These are phyloP conservation scores for Cyberlindnera veronae DNA, from an alignment of 805 yeast genomes.

Conservation along the genomic window DNA sequence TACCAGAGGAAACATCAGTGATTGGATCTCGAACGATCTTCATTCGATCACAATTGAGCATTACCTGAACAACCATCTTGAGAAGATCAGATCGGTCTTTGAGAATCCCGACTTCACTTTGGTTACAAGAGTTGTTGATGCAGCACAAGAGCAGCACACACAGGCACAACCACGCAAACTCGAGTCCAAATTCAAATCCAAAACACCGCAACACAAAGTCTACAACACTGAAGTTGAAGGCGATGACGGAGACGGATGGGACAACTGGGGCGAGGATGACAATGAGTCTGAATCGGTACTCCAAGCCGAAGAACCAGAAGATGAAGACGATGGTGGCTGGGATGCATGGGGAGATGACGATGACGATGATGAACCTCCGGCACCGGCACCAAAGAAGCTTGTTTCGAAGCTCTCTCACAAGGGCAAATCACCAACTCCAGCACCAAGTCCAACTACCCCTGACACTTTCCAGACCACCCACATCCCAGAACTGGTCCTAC, in stretches of 20 bases:
- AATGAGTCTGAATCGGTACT: neutral
- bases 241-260: neutral
- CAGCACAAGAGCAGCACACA: neutral
- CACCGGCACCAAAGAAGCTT: conserved; percentile 12
- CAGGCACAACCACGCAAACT: neutral
- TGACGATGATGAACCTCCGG: conserved; percentile 2
- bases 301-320: neutral
- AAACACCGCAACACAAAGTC: neutral
- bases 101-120: conserved; percentile 7
- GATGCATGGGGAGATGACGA: conserved; percentile 29
- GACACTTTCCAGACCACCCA: conserved; percentile 6
- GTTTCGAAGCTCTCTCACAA: conserved; percentile 19
- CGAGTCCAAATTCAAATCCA: neutral
- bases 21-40: conserved; percentile 24
- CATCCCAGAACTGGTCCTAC: conserved; percentile 12
- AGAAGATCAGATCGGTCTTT: conserved; percentile 14
- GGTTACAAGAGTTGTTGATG: neutral
- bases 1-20: conserved; percentile 20
- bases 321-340: conserved; percentile 22
- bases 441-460: neutral
- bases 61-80: conserved; percentile 21
- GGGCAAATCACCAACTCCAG: conserved; percentile 15
- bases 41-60: conserved; percentile 21
- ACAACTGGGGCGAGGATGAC: neutral
- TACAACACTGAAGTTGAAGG: conserved; percentile 22